phyloP scores from a whole-genome alignment of 208 protist genomes.

The Trypanosoma cruzi region DNA sequence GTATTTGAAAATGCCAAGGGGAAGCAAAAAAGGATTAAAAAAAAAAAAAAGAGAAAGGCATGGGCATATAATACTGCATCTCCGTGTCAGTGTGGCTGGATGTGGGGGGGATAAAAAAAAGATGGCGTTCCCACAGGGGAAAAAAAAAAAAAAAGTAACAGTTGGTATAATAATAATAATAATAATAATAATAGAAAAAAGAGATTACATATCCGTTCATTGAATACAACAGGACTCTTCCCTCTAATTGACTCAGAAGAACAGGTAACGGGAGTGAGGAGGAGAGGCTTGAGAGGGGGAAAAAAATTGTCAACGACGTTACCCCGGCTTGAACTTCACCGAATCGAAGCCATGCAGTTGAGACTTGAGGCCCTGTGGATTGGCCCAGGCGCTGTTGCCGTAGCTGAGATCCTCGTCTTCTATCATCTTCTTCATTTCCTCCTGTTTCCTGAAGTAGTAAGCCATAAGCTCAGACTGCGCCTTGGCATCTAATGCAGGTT shows the following conservation, averaged over 20 bases:
- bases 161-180: background rate
- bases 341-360: slow-evolving; percentile 84
- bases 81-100: background rate
- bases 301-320: background rate
- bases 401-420: slow-evolving; percentile 92
- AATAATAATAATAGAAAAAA: slow-evolving; percentile 6
- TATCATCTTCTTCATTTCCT: slow-evolving; percentile 93
- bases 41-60: slow-evolving; percentile 4
- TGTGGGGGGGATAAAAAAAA: background rate
- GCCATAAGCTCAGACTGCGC: slow-evolving; percentile 92
- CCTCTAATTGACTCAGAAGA: background rate
- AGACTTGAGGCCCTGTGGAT: slow-evolving; percentile 87
- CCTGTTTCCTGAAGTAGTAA: slow-evolving; percentile 92
- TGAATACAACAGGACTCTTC: background rate
- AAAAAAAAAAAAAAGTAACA: background rate
- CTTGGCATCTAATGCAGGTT: slow-evolving; percentile 78
- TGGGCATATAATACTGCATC: background rate
- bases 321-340: slow-evolving; percentile 52
- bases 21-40: slow-evolving; percentile 16
- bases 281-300: background rate
- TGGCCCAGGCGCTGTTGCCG: slow-evolving; percentile 90
- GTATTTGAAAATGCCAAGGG: background rate
- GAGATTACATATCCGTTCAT: slow-evolving; percentile 1
- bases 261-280: background rate
- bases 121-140: background rate